Conservation (phyloP, 2,329 filamentous ascomycete species). For the Fusarium fujikuroi region DNA sequence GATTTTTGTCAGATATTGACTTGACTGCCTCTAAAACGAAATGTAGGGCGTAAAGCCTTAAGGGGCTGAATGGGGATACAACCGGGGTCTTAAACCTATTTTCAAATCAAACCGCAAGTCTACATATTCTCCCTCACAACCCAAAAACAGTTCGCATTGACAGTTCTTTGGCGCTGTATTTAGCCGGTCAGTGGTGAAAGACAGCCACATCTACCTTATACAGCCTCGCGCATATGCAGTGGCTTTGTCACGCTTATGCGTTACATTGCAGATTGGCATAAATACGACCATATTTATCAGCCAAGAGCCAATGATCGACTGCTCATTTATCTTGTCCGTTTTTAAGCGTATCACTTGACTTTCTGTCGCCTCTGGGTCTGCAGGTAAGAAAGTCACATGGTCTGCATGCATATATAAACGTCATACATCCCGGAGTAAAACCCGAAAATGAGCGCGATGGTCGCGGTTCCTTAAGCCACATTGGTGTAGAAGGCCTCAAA, state of each 20-base stretch:
- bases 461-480: accelerated
- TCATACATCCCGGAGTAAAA: not conserved
- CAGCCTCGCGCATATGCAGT: not conserved
- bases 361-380: not conserved
- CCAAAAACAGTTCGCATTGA: accelerated
- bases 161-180: not conserved
- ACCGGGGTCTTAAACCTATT: no score
- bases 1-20: no score
- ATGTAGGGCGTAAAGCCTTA: no score
- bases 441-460: accelerated
- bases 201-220: not conserved
- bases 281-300: accelerated
- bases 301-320: not conserved
- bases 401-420: not conserved
- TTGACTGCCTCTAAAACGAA: no score
- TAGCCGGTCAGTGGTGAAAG: accelerated
- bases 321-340: not conserved
- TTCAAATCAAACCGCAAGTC: accelerated
- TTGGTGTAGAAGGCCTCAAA: not conserved
- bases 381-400: not conserved
- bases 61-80: no score
- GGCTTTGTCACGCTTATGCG: not conserved
- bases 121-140: accelerated
- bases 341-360: not conserved
- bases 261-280: not conserved